Conservation (phyloP, 108 stramenopile genomes). For the Nannochloropsis oceanica region DNA sequence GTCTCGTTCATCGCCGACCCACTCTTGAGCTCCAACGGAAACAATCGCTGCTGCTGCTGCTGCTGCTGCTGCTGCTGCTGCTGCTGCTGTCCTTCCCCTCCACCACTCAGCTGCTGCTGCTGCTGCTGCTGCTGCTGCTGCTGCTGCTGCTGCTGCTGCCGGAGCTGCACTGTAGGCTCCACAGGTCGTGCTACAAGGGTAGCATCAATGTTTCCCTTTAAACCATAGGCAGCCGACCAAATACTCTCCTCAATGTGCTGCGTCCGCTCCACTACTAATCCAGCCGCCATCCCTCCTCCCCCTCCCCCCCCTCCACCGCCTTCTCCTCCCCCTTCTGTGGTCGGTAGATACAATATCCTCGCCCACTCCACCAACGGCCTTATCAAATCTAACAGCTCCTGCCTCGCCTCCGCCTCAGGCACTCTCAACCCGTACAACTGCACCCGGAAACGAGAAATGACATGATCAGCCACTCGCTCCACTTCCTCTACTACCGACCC, state of each 20-base stretch:
- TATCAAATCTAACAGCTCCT: not conserved
- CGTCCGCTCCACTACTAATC: not conserved
- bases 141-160: too few species aligned
- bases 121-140: not conserved
- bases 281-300: not conserved
- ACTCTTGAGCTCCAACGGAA: not conserved
- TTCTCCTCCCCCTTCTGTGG: not conserved
- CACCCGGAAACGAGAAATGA: not conserved
- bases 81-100: not conserved
- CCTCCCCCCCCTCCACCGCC: not conserved
- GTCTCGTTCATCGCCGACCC: not conserved
- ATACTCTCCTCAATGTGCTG: conserved; percentile 19
- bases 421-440: not conserved
- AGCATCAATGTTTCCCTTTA: conserved; percentile 27
- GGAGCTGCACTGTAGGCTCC: not conserved
- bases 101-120: not conserved
- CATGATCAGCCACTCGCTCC: not conserved
- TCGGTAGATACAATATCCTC: not conserved
- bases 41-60: not conserved
- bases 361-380: not conserved
- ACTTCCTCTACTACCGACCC: not conserved
- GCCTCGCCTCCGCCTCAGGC: not conserved
- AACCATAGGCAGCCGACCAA: conserved; percentile 17
- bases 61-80: too few species aligned
- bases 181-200: conserved; percentile 4